Evolutionary conservation across 2,329 filamentous ascomycete species (phyloP).

Genomic region (Tolypocladium ovalisporum): DNA sequence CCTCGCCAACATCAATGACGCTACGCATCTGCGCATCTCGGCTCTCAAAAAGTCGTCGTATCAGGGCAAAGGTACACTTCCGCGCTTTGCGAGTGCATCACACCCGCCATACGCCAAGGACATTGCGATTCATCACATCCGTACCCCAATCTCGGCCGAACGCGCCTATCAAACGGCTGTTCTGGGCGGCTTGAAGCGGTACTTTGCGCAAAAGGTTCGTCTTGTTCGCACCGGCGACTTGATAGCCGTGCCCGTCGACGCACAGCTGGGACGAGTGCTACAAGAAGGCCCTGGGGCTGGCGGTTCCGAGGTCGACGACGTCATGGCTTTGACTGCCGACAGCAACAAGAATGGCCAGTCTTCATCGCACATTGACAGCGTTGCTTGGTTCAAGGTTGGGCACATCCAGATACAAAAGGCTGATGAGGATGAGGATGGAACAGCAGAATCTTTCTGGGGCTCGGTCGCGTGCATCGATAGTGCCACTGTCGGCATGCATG

Average conservation of each 20-base stretch:
- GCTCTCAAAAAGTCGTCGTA: constrained; percentile 47
- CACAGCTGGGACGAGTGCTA: constrained; percentile 68
- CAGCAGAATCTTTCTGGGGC: constrained; percentile 67
- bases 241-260: constrained; percentile 81
- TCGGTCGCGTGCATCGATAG: constrained; percentile 80
- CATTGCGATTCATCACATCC: constrained; percentile 78
- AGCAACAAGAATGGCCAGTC: constrained; percentile 14
- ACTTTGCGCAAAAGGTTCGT: constrained; percentile 75
- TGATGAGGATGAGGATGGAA: constrained; percentile 46
- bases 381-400: constrained; percentile 89
- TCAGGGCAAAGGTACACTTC: constrained; percentile 39
- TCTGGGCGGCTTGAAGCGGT: constrained; percentile 74
- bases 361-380: constrained; percentile 37
- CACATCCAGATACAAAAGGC: constrained; percentile 51
- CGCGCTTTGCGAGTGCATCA: constrained; percentile 43
- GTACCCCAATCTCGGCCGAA: constrained; percentile 81
- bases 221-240: constrained; percentile 81
- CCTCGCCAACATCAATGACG: constrained; percentile 71
- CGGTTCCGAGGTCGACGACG: constrained; percentile 62
- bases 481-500: constrained; percentile 76
- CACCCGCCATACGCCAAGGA: constrained; percentile 55
- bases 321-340: constrained; percentile 39
- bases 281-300: constrained; percentile 57
- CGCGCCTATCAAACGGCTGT: constrained; percentile 75
- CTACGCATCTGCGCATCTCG: constrained; percentile 69